Evolutionary conservation across 148 eudicot species (phyloP), one percentile per base, ranked within the genome.

Genomic region (Fagopyrum esculentum): DNA sequence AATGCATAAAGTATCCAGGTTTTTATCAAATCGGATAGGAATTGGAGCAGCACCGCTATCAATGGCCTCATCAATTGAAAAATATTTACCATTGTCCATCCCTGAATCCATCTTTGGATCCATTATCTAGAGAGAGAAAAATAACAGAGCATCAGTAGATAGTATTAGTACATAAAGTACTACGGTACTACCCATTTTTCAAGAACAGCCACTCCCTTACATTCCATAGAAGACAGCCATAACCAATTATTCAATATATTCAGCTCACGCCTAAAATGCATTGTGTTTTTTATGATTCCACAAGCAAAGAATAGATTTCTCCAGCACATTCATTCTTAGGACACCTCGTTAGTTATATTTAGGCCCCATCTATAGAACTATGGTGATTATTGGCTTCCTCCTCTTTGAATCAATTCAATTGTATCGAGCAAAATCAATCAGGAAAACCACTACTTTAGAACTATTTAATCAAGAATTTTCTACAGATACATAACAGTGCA

Each of bases 61-160:
- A 76, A 95, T 95, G 71, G 99, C 99, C 83, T 95, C 98, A 22
- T 95, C 97, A 82, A 95, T 77, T 29, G 97, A 92, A 82, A 85
- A 83, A 76, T 92, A 95, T 80, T 78, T 83, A 72, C 85, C 85
- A 78, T 80, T 82, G 15, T 87, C 96, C 80, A 95, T 90, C 55
- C 99, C 99, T 50, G 99, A 95, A 85, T 95, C 99, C 99, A 95
- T 89, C 89, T 95, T 95, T 45, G 99, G 99, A 83, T 95, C 99
- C 99, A 95, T 95, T 82, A 95, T 95, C 99, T 95, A 81, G 66
- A 26, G 51, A 63, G 35, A 10, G 30, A 43, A 40, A 30, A 35
- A 46, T 66, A 66, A 35, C 0, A 13, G 45, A 35, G 44, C 6
- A 66, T 66, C 46, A 66, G 46, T 66, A 29, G 9, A 63, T 63